phyloP scores from a whole-genome alignment of 169 alveolate species.

The Eimeria praecox region DNA sequence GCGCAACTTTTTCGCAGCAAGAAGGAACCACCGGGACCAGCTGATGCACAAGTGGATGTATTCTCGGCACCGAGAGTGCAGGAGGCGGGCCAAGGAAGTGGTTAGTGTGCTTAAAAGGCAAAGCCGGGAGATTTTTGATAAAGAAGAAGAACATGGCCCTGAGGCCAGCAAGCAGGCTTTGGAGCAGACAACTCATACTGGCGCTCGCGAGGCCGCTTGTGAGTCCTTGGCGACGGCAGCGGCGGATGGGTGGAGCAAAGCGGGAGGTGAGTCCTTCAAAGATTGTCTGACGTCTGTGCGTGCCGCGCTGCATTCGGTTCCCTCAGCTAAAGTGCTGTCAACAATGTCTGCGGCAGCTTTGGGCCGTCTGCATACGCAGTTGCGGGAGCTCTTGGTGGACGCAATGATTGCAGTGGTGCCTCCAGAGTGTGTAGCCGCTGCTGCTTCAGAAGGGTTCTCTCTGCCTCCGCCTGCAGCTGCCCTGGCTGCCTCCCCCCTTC shows the following conservation, averaged over 20 bases:
- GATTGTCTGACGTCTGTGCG: constrained; percentile 40
- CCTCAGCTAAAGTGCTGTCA: constrained; percentile 17
- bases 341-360: constrained; percentile 27
- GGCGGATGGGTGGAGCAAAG: neutral
- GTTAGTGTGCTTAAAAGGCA: neutral
- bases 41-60: constrained; percentile 73
- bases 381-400: constrained; percentile 45
- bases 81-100: neutral
- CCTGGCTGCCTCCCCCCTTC: constrained; percentile 74
- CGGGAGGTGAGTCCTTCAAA: neutral
- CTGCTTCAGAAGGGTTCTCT: constrained; percentile 52
- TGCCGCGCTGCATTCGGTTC: constrained; percentile 39
- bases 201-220: neutral
- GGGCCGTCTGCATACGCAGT: neutral
- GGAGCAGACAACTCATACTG: neutral
- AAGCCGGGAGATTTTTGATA: neutral
- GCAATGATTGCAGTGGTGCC: constrained; percentile 59
- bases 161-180: neutral
- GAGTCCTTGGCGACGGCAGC: neutral
- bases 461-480: constrained; percentile 75
- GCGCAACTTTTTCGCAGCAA: constrained; percentile 63
- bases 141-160: neutral
- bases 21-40: constrained; percentile 79
- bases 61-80: constrained; percentile 7
- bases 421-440: constrained; percentile 52